These are phyloP conservation scores for Blattamonas nauphoetae DNA, from an alignment of 78 protist species.

Conservation along the genomic window DNA sequence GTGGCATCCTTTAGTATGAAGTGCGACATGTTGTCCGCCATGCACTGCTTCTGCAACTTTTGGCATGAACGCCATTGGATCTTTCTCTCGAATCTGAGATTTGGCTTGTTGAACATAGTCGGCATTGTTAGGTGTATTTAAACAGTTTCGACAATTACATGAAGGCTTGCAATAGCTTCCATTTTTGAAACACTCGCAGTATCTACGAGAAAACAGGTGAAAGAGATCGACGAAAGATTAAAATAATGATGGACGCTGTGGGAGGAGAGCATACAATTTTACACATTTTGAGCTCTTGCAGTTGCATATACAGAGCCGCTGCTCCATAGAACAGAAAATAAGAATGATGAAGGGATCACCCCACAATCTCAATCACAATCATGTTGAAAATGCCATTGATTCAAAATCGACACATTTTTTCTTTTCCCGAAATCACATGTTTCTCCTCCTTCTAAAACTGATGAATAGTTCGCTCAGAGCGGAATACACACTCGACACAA, in stretches of 20 bases:
- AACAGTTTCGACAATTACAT: constrained; percentile 50
- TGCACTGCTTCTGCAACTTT: constrained; percentile 17
- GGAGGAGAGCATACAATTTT: constrained; percentile 44
- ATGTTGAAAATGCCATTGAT: no score
- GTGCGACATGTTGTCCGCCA: neutral
- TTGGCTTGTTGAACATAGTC: constrained; percentile 41
- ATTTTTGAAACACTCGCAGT: constrained; percentile 60
- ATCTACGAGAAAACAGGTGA: neutral
- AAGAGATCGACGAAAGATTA: neutral
- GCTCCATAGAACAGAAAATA: no score
- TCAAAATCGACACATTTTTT: no score
- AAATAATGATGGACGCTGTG: neutral
- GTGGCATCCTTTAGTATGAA: constrained; percentile 63
- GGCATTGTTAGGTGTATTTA: constrained; percentile 42
- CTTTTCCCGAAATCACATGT: no score
- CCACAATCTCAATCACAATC: no score
- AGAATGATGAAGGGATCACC: no score
- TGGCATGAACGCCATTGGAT: constrained; percentile 58
- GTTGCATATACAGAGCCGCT: constrained; percentile 35
- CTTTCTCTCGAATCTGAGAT: constrained; percentile 45
- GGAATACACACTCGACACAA: no score
- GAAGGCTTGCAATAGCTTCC: constrained; percentile 34
- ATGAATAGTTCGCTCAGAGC: no score
- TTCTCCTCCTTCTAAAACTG: no score
- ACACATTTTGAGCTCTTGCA: constrained; percentile 67